Evolutionary conservation across 2,329 filamentous ascomycete species (phyloP).

Genomic region (Stagonosporopsis vannaccii): DNA sequence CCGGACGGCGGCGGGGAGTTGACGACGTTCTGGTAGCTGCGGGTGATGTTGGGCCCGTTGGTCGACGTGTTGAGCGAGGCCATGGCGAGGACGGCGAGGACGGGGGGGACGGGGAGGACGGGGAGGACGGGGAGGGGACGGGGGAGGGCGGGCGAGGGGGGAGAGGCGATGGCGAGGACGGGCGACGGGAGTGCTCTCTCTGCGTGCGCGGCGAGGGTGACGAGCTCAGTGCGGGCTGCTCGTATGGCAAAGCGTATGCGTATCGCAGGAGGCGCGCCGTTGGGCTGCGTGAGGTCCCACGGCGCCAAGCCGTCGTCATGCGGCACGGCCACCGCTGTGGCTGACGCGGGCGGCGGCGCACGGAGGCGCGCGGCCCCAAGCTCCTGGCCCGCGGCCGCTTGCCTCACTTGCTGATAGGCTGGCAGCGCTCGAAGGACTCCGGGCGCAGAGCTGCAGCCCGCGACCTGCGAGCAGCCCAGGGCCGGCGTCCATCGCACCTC

Average conservation of each 20-base stretch:
- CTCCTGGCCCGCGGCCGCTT: neutral
- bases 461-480: no score
- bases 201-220: constrained; percentile 3
- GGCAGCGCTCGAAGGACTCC: neutral
- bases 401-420: constrained; percentile 29
- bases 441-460: no score
- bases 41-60: constrained; percentile 62
- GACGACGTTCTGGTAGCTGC: constrained; percentile 70
- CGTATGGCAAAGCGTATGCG: constrained; percentile 9
- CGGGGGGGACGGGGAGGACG: neutral
- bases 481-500: neutral
- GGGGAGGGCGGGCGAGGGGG: no score
- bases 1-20: constrained; percentile 66
- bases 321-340: neutral
- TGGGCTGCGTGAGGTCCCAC: no score
- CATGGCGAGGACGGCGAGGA: constrained; percentile 60
- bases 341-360: no score
- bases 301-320: constrained; percentile 21
- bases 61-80: constrained; percentile 65
- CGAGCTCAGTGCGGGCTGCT: constrained; percentile 5
- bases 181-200: no score
- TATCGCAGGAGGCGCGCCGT: no score
- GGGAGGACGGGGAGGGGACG: constrained; percentile 2
- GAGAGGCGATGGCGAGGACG: no score
- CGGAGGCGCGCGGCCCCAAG: no score